Conservation (phyloP, 305 asterid genomes). For the Fraxinus paxiana region DNA sequence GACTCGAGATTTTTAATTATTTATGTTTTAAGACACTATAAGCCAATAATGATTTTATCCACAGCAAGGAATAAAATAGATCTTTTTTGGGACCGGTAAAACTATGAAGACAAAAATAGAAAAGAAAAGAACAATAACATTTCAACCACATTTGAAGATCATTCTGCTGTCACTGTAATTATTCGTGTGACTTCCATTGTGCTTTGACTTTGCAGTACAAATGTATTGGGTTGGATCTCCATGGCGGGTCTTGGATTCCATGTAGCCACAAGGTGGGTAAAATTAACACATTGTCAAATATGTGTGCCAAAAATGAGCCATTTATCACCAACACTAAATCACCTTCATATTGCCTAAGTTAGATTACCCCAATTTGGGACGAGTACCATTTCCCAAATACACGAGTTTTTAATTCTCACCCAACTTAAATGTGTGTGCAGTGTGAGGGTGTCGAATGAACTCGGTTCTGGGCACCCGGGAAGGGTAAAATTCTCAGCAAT, state of each 20-base stretch:
- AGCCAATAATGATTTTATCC: background rate
- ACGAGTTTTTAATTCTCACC: background rate
- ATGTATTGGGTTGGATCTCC: conserved; percentile 49
- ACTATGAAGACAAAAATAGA: background rate
- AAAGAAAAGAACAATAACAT: background rate
- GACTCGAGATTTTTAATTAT: background rate
- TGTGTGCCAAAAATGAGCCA: background rate
- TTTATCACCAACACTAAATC: background rate
- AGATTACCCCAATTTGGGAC: background rate
- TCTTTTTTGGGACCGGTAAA: background rate
- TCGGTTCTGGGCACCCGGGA: conserved; percentile 47
- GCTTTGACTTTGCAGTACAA: conserved; percentile 37
- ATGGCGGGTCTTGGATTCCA: conserved; percentile 49
- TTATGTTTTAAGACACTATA: background rate
- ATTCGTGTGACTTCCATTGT: background rate
- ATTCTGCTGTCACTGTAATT: background rate
- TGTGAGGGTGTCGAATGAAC: conserved; percentile 59
- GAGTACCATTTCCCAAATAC: background rate
- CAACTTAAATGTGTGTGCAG: conserved; percentile 24
- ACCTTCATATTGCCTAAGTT: background rate
- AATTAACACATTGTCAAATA: background rate
- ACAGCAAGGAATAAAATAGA: background rate
- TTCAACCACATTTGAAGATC: background rate
- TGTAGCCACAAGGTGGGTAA: conserved; percentile 53
- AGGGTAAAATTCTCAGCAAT: conserved; percentile 45